phyloP scores from a whole-genome alignment of 2,329 filamentous ascomycete genomes.

The Aspergillus japonicus region DNA sequence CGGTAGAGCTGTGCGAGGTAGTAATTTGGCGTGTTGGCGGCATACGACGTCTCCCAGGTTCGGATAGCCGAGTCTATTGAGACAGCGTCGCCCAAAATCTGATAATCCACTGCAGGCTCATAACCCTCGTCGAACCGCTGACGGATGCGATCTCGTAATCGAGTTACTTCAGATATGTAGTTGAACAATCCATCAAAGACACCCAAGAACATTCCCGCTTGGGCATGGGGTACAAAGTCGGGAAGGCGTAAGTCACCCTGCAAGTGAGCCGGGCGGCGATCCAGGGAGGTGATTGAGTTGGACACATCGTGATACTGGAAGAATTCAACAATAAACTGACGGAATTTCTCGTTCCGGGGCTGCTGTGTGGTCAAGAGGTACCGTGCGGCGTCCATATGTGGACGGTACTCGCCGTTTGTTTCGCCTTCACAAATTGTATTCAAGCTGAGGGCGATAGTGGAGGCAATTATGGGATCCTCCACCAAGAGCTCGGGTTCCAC shows the following conservation, averaged over 20 bases:
- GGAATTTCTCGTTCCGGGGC: conserved; percentile 66
- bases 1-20: conserved; percentile 60
- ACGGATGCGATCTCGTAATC: conserved; percentile 72
- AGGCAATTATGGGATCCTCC: conserved; percentile 61
- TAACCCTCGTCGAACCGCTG: conserved; percentile 60
- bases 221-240: conserved; percentile 54
- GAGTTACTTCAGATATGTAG: conserved; percentile 75
- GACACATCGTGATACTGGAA: conserved; percentile 77
- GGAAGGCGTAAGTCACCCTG: conserved; percentile 55
- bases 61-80: conserved; percentile 73
- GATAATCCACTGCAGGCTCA: conserved; percentile 71
- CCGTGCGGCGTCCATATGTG: conserved; percentile 75
- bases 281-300: conserved; percentile 57
- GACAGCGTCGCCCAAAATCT: conserved; percentile 68
- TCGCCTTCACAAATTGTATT: conserved; percentile 62
- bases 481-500: conserved; percentile 41
- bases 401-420: conserved; percentile 68
- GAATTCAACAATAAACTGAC: conserved; percentile 70
- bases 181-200: conserved; percentile 79
- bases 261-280: conserved; percentile 53
- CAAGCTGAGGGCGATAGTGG: conserved; percentile 60
- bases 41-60: conserved; percentile 66
- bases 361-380: conserved; percentile 62
- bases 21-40: conserved; percentile 53
- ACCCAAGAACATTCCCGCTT: conserved; percentile 66